Evolutionary conservation across 176 grass and related monocot genomes (phyloP), one percentile per base, ranked within the genome.

Genomic region (Musa beccarii): DNA sequence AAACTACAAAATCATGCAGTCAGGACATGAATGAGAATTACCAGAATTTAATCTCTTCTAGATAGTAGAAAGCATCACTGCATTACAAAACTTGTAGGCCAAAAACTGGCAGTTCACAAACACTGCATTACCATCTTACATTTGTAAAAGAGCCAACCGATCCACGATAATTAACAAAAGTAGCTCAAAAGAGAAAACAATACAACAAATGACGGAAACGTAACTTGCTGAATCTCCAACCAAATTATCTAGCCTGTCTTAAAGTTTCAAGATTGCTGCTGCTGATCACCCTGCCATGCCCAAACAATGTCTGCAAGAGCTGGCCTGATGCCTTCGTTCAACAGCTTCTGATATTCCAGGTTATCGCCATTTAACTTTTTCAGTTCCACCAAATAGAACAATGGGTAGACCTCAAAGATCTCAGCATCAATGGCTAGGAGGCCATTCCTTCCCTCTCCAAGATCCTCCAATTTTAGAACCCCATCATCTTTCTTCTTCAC

Each of bases 281-380:
- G 15, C n/a, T 52, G 8, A 65, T 96, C 89, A 29, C 82, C 86
- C 78, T 98, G 84, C 94, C 94, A 98, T 63, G 87, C 79, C 94
- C 94, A 98, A 20, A 93, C 90, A 54, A 98, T 93, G 75, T 98
- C 94, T 14, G 81, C 85, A 5, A 98, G 85, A 25, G 88, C 88
- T n/a, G 90, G 94, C 23, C 86, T 86, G 82, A 98, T 81, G 19
- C 90, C 89, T 24, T 98, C 90, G 54, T 89, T 89, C 78, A 98
- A 53, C 29, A 93, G 69, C 51, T 86, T 89, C 53, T 89, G 88
- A 79, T 91, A 98, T 76, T 93, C 94, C 78, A 89, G 12, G 4
- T 90, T 93, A 63, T 98, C 94, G 52, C 94, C 94, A 34, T 78
- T 89, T 9, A 80, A 82, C 73, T 88, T 91, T 52, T 89, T 98